Evolutionary conservation across 176 grass and related monocot species (phyloP), one percentile per base, ranked within the genome.

Genomic region (Cenchrus purpureus): DNA sequence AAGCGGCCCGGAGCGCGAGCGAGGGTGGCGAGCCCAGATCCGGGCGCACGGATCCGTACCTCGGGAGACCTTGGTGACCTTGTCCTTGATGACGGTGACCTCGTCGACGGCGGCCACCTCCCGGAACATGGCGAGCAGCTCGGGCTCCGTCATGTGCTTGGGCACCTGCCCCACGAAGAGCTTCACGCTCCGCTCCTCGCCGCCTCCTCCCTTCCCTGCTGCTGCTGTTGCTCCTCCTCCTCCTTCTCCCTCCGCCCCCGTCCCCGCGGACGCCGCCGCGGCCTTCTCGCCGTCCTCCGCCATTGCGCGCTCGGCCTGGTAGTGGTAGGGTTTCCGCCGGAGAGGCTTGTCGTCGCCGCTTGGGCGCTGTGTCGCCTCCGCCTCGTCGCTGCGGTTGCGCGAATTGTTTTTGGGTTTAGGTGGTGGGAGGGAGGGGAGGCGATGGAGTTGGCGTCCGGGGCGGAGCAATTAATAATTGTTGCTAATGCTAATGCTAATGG

Each of bases 81-180:
- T 98, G 91, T 98, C 95, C 85, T 89, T 92, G 77, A 98, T 95
- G 87, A 98, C 84, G 87, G 90, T 98, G 87, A 95, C 95, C 92
- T 98, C 95, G 79, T 95, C 92, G 43, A 98, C 95, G 84, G 84
- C 60, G 57, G 95, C 85, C 17, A 98, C 92, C 76, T 98, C 91
- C 85, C 92, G 88, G 87, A 98, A 98, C 85, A 98, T 49, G 57
- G 81, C 78, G 53, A 95, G 84, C 7, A 98, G 87, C 77, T 98
- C 89, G 60, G 82, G 68, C 84, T 94, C 92, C 60, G 81, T 60
- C 92, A 91, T 89, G 84, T 91, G 81, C 89, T 94, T 94, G 50
- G 92, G 89, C 81, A 94, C 92, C 92, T 94, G 92, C 67, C 92
- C n/a, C 54, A 94, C 92, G 84, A 94, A 94, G 37, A 94, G 84